Base-by-base conservation (phyloP, 257 asterid genomes). In the Petunia secreta region DNA sequence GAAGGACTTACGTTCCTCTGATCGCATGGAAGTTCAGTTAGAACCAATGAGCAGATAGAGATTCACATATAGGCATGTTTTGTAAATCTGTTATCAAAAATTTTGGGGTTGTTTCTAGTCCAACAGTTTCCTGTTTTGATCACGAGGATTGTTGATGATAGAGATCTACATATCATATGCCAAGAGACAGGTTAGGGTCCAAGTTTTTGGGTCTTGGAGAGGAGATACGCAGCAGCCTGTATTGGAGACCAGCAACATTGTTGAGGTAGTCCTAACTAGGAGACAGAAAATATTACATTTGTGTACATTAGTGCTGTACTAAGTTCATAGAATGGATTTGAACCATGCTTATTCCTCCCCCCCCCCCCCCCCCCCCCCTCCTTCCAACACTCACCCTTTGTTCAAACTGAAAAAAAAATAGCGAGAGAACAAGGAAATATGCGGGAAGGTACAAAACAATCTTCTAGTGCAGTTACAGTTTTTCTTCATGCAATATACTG, bases 1-100 rank as follows among this genome's bases (percentile, higher is more conserved):
- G 69, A 92, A 93, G 84, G 93, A 86, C 75, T 69, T 81, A 13
- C 81, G 73, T 71, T 80, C 90, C 77, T 85, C 93, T 0, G 90
- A 83, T 38, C 88, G 94, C 86, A 93, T 91, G 99, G 98, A 93
- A 89, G 85, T 95, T 86, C 99, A 95, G 85, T 90, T 95, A 79
- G 99, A 93, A 87, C 93, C 98, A 6, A 75, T 93, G 82, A 77
- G 83, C 87, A 91, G 95, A 83, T 91, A 90, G 90, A 80, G 84
- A 75, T 81, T 50, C 66, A 48, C 75, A 15, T 25, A 39, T 14
- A 78, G 64, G 60, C 74, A 8, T 79, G 76, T 64, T 50, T 36
- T 79, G 48, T 14, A 64, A 4, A 63, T 77, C 74, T 64, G 65
- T 44, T 44, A 54, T 79, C 76, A 38, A 48, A 73, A 73, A 48